phyloP scores from a whole-genome alignment of 495 filamentous ascomycete genomes.

The Tetracladium marchalianum region DNA sequence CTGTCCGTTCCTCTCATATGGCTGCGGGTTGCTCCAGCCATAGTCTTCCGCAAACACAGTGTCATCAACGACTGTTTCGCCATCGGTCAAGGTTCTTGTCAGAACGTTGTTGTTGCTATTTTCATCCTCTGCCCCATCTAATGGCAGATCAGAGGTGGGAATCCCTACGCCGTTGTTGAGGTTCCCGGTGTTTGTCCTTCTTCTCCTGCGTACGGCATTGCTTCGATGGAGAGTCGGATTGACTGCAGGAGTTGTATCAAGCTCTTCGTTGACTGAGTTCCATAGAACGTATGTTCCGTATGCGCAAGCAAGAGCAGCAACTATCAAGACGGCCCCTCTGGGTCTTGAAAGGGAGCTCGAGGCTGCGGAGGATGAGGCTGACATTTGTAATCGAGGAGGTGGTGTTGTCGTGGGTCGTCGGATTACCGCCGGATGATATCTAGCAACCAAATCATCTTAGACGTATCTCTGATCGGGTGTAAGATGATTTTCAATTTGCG shows the following conservation, averaged over 20 bases:
- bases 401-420: background rate
- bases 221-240: slow-evolving; percentile 38
- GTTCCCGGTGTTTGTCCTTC: slow-evolving; percentile 14
- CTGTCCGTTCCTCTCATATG: slow-evolving; percentile 49
- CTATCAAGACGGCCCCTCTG: slow-evolving; percentile 6
- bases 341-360: slow-evolving; percentile 19
- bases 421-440: background rate
- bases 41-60: slow-evolving; percentile 47
- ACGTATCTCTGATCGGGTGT: no score
- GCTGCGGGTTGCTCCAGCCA: slow-evolving; percentile 29
- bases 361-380: slow-evolving; percentile 20
- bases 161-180: slow-evolving; percentile 9
- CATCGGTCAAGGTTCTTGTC: slow-evolving; percentile 33
- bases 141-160: slow-evolving; percentile 3
- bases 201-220: slow-evolving; percentile 39
- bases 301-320: slow-evolving; percentile 8
- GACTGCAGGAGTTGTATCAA: background rate
- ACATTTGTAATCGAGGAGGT: slow-evolving; percentile 6
- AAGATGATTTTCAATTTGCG: no score
- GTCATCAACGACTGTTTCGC: slow-evolving; percentile 50
- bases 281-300: slow-evolving; percentile 11
- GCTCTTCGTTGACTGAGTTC: slow-evolving; percentile 1
- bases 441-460: background rate
- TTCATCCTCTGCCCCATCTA: slow-evolving; percentile 33
- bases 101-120: slow-evolving; percentile 28